These are phyloP conservation scores for Colletotrichum plurivorum DNA, from an alignment of 2,329 filamentous ascomycete genomes.

Conservation along the genomic window DNA sequence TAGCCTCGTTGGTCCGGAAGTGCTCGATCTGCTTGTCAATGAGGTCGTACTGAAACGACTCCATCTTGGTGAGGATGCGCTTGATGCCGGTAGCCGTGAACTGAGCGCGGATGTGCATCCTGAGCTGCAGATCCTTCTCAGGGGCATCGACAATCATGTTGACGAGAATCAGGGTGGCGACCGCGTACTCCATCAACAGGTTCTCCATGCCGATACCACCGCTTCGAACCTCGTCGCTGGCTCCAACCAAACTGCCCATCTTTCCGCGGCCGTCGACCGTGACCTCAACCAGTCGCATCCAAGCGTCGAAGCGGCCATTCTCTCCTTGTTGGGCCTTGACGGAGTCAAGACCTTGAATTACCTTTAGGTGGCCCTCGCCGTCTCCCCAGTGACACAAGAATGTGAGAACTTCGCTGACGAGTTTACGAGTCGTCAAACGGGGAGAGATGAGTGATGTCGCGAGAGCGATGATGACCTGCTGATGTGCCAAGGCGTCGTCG, in stretches of 20 bases:
- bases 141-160: conserved; percentile 97
- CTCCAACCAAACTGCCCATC: conserved; percentile 97
- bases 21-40: conserved; percentile 98
- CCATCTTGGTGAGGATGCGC: conserved; percentile 95
- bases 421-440: conserved; percentile 89
- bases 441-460: conserved; percentile 90
- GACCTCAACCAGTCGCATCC: conserved; percentile 98
- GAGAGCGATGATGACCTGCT: conserved; percentile 90
- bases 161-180: conserved; percentile 93
- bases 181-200: conserved; percentile 97
- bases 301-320: conserved; percentile 95
- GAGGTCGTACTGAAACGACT: conserved; percentile 96
- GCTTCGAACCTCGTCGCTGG: conserved; percentile 94
- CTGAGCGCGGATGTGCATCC: conserved; percentile 94
- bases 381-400: conserved; percentile 96
- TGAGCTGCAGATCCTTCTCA: conserved; percentile 88
- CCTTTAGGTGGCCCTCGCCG: conserved; percentile 90
- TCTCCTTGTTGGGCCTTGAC: conserved; percentile 91
- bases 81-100: conserved; percentile 97
- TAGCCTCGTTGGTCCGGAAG: conserved; percentile 93
- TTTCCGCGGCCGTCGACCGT: conserved; percentile 97
- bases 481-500: conserved; percentile 92
- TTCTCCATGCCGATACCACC: conserved; percentile 99
- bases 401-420: conserved; percentile 95
- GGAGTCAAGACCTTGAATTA: conserved; percentile 92